These are phyloP conservation scores for Fraxinus pennsylvanica DNA, from an alignment of 257 asterid genomes.

Conservation along the genomic window DNA sequence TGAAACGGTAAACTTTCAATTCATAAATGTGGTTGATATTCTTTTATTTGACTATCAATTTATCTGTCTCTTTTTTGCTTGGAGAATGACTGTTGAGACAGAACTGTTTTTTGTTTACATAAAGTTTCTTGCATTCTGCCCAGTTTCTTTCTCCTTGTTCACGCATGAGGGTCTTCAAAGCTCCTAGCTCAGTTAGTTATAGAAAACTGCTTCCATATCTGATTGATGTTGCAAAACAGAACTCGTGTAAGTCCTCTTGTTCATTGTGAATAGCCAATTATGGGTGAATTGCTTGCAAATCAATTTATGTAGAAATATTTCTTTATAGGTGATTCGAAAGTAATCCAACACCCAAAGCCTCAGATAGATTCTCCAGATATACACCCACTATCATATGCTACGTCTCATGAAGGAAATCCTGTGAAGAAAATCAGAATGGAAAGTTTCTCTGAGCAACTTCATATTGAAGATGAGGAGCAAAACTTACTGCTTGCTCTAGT, in stretches of 20 bases:
- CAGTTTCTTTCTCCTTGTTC: constrained; percentile 75
- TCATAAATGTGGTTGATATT: not conserved
- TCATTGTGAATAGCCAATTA: not conserved
- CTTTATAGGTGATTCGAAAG: constrained; percentile 39
- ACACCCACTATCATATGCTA: constrained; percentile 12
- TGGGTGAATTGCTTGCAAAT: not conserved
- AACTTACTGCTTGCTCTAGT: constrained; percentile 7
- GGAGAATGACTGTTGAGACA: not conserved
- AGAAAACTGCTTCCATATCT: constrained; percentile 79
- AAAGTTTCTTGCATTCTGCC: constrained; percentile 8
- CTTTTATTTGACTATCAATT: not conserved
- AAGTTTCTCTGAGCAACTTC: constrained; percentile 22
- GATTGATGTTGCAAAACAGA: constrained; percentile 53
- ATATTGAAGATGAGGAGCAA: constrained; percentile 19
- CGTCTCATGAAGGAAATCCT: constrained; percentile 10
- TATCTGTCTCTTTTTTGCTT: not conserved
- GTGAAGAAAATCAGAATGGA: constrained; percentile 19
- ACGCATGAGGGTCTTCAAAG: constrained; percentile 52
- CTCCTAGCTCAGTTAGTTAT: constrained; percentile 65
- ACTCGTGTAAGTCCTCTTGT: constrained; percentile 32
- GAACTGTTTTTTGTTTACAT: constrained; percentile 17
- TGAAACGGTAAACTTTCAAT: constrained; percentile 37
- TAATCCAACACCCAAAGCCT: constrained; percentile 30
- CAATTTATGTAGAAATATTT: constrained; percentile 8
- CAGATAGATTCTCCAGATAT: constrained; percentile 29